Evolutionary conservation across 75 land plant species (phyloP).

Genomic region (Pinus taeda): DNA sequence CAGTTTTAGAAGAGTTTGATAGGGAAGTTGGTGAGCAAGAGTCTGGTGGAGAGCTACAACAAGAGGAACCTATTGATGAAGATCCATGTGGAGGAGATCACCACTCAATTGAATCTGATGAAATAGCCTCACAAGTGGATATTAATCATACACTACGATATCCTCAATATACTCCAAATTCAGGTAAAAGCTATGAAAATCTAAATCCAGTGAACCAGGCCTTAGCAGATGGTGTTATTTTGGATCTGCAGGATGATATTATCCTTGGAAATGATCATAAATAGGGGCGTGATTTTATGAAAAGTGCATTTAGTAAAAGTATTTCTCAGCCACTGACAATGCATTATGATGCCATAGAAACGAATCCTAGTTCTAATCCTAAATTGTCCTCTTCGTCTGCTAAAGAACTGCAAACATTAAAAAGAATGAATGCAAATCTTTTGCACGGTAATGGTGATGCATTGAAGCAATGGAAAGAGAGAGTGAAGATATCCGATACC

Average conservation of each 20-base stretch:
- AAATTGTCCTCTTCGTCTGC: conserved; percentile 13
- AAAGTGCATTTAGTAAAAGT: conserved; percentile 13
- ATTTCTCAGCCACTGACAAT: conserved; percentile 20
- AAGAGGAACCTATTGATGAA: no score
- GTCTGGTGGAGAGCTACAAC: no score
- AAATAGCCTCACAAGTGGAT: no score
- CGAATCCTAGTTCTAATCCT: conserved; percentile 21
- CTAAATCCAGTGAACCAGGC: not conserved
- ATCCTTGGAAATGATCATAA: not conserved
- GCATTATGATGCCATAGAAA: conserved; percentile 20
- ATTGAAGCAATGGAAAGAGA: no score
- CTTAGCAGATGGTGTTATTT: not conserved
- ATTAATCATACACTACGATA: no score
- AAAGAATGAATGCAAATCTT: conserved; percentile 70
- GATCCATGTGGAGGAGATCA: no score
- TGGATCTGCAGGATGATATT: conserved; percentile 5
- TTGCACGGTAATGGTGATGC: conserved; percentile 68
- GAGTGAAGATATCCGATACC: no score
- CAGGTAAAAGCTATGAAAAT: no score
- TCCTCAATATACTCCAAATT: no score
- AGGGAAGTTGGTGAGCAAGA: conserved; percentile 11
- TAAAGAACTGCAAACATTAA: conserved; percentile 10
- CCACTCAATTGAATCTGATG: no score
- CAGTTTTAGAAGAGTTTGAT: conserved; percentile 23
- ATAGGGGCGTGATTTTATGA: conserved; percentile 21